Percentiles rank a stretch among this genome's conserved stretches.
Evolutionary conservation across 352 stramenopile genomes (phyloP).

Genomic region (Aphanomyces invadans): DNA sequence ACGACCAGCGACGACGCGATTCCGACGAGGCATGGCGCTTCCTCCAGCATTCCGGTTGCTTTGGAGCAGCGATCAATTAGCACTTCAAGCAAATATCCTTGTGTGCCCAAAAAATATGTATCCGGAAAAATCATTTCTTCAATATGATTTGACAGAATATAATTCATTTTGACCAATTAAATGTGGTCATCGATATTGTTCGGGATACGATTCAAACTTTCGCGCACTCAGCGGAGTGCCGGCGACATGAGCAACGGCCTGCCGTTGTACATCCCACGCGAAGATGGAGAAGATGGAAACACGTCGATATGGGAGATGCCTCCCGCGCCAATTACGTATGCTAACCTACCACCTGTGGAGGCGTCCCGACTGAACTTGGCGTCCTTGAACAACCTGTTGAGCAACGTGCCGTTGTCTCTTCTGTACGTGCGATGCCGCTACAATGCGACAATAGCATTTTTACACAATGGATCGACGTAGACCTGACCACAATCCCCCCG

Average conservation of each 20-base stretch:
- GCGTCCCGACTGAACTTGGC: conserved; percentile 6
- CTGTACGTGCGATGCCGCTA: not conserved
- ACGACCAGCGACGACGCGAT: not conserved
- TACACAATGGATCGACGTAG: not conserved
- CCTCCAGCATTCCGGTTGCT: conserved; percentile 9
- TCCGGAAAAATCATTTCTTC: conserved; percentile 12
- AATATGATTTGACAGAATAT: conserved; percentile 2
- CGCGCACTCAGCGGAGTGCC: not conserved
- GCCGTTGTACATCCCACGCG: not conserved
- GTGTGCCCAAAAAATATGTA: no score
- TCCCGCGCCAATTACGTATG: not conserved
- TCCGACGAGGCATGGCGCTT: not conserved
- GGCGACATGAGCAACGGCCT: not conserved
- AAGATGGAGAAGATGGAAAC: not conserved
- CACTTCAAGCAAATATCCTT: conserved; percentile 18
- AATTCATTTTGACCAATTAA: conserved; percentile 3
- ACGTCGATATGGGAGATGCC: conserved; percentile 7
- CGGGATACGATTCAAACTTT: not conserved
- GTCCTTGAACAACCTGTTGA: not conserved
- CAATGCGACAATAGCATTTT: no score
- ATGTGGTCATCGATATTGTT: not conserved
- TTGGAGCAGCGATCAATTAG: not conserved
- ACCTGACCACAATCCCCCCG: not conserved
- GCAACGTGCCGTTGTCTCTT: not conserved
- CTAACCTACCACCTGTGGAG: not conserved